phyloP scores from a whole-genome alignment of 2,329 filamentous ascomycete species.

The Aspergillus puulaauensis region DNA sequence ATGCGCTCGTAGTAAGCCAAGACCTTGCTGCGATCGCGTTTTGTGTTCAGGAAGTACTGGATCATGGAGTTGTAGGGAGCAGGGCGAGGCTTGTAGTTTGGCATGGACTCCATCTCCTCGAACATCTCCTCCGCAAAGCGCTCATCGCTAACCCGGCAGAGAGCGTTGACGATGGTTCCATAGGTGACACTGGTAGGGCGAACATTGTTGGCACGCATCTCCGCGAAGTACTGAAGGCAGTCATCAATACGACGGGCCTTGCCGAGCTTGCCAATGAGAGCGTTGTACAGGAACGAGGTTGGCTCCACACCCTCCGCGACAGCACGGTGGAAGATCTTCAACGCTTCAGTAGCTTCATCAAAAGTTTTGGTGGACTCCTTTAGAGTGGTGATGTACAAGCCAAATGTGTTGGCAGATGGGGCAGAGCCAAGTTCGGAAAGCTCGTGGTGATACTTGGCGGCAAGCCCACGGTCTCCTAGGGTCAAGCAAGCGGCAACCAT shows the following conservation, averaged over 20 bases:
- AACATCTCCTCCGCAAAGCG: constrained; percentile 97
- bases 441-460: constrained; percentile 87
- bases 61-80: constrained; percentile 99
- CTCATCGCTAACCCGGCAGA: constrained; percentile 95
- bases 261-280: constrained; percentile 94
- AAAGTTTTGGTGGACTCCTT: constrained; percentile 98
- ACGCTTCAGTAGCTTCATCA: constrained; percentile 92
- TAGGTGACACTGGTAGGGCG: constrained; percentile 97
- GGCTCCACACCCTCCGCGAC: constrained; percentile 93
- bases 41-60: constrained; percentile 97
- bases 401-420: constrained; percentile 95
- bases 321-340: constrained; percentile 95
- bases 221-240: constrained; percentile 95
- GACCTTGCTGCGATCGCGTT: constrained; percentile 92
- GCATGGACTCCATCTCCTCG: constrained; percentile 98
- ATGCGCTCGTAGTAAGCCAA: constrained; percentile 94
- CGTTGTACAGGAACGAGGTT: constrained; percentile 96
- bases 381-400: constrained; percentile 97
- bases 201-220: constrained; percentile 91
- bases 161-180: constrained; percentile 94
- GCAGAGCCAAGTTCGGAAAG: constrained; percentile 85
- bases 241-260: constrained; percentile 98
- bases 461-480: constrained; percentile 74
- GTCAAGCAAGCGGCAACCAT: constrained; percentile 93
- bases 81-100: constrained; percentile 96